These are phyloP conservation scores for Rhodomyrtus psidioides DNA, from an alignment of 441 rosid species.

Conservation along the genomic window DNA sequence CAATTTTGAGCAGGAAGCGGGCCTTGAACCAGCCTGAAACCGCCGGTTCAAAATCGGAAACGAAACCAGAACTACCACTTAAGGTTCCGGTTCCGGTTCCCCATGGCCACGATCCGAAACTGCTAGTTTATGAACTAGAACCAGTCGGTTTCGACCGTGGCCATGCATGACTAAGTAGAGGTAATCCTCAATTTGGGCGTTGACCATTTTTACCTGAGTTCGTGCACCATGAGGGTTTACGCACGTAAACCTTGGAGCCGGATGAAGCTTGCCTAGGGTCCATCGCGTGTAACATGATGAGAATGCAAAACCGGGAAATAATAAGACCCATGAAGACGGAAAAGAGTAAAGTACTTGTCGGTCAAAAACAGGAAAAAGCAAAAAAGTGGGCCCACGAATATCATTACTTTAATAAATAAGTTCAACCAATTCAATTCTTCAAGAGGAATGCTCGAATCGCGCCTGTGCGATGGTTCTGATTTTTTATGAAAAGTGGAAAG, in stretches of 20 bases:
- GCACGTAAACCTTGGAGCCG: not conserved
- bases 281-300: not conserved
- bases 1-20: too few relatives aligned
- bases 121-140: too few relatives aligned
- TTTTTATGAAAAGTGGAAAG: not conserved
- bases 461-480: not conserved
- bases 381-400: not conserved
- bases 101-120: too few relatives aligned
- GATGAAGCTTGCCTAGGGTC: too few relatives aligned
- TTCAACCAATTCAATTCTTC: not conserved
- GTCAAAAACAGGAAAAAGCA: too few relatives aligned
- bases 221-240: not conserved
- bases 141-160: too few relatives aligned
- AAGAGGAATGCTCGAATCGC: not conserved
- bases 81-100: too few relatives aligned
- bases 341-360: not conserved
- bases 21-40: too few relatives aligned
- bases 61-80: too few relatives aligned
- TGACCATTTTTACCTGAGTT: not conserved
- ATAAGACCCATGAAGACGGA: not conserved
- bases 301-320: not conserved
- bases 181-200: not conserved
- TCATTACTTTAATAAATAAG: not conserved
- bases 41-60: too few relatives aligned
- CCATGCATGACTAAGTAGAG: not conserved